Percentiles rank a stretch among this genome's conserved stretches.
phyloP scores from a whole-genome alignment of 495 filamentous ascomycete genomes.

The Lepidopterella palustris region DNA sequence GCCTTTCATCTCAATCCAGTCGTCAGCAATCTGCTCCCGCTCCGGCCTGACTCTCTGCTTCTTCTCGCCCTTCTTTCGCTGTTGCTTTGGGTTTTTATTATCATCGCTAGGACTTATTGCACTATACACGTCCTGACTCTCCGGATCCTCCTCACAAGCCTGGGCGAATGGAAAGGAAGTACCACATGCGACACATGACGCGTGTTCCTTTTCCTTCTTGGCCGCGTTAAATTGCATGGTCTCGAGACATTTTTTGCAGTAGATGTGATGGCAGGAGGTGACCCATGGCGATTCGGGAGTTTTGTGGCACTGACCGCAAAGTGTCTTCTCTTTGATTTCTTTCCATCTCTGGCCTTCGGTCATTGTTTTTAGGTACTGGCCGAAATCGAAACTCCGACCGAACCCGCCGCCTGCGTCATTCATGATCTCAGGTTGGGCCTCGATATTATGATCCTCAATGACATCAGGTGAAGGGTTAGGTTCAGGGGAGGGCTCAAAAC shows the following conservation, averaged over 20 bases:
- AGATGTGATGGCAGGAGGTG: constrained; percentile 46
- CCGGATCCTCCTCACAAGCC: constrained; percentile 1
- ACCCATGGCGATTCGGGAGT: constrained; percentile 33
- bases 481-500: not conserved
- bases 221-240: constrained; percentile 28
- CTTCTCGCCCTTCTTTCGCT: not conserved
- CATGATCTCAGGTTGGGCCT: not conserved
- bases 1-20: constrained; percentile 35
- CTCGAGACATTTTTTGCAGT: constrained; percentile 43
- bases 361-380: constrained; percentile 31
- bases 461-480: not conserved
- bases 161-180: constrained; percentile 5
- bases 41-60: constrained; percentile 1
- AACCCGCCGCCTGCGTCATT: constrained; percentile 17
- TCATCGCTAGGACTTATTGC: not conserved
- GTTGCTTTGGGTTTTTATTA: constrained; percentile 4
- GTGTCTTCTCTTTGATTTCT: constrained; percentile 29
- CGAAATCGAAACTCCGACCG: constrained; percentile 29
- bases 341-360: constrained; percentile 29
- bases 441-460: not conserved
- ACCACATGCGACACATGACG: constrained; percentile 12
- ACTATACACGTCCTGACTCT: not conserved
- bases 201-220: constrained; percentile 12
- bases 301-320: constrained; percentile 37
- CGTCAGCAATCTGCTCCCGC: constrained; percentile 12